These are phyloP conservation scores for Aquilaria yunnanensis DNA, from an alignment of 345 rosid genomes.

Conservation along the genomic window DNA sequence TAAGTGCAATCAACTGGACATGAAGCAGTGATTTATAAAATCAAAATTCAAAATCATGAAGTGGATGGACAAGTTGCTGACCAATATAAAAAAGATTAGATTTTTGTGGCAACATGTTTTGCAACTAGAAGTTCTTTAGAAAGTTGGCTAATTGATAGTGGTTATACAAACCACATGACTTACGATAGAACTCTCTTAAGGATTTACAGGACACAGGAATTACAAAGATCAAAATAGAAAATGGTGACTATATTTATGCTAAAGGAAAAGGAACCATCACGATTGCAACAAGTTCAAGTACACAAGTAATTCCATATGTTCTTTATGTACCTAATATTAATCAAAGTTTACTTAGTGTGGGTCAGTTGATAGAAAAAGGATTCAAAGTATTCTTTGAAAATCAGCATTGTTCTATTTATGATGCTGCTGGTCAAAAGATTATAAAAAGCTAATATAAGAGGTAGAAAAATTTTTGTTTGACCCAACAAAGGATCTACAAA, in stretches of 20 bases:
- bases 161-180: conserved; percentile 8
- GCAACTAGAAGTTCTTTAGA: not conserved
- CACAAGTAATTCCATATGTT: conserved; percentile 2
- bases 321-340: conserved; percentile 5
- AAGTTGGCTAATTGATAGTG: conserved; percentile 2
- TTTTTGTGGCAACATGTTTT: not conserved
- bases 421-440: not conserved
- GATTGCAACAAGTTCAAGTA: not conserved
- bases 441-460: not conserved
- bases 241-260: not conserved
- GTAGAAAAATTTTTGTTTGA: not conserved
- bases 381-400: conserved; percentile 3
- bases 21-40: conserved; percentile 1
- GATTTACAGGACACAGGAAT: not conserved
- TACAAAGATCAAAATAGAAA: not conserved
- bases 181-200: not conserved
- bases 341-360: not conserved
- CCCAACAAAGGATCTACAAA: not conserved
- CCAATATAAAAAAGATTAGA: not conserved
- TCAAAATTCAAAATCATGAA: not conserved
- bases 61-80: not conserved
- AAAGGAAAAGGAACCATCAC: not conserved
- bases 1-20: conserved; percentile 2
- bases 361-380: not conserved
- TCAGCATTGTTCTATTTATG: not conserved